phyloP scores from a whole-genome alignment of 1,139 yeast species.

The Yamadazyma friedrichii region DNA sequence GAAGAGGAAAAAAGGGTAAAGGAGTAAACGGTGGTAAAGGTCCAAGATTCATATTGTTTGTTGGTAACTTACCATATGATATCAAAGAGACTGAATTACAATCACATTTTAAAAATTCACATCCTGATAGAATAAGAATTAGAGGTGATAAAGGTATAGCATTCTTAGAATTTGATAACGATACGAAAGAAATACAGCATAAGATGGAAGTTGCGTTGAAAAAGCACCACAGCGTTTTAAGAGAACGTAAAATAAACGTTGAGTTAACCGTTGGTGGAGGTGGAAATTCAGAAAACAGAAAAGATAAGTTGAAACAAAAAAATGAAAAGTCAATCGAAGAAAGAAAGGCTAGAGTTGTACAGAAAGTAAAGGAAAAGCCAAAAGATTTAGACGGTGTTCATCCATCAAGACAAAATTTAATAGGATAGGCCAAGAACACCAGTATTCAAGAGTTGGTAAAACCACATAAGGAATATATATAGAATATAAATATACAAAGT shows the following conservation, averaged over 20 bases:
- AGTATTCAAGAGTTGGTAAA: no score
- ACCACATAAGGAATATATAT: not conserved
- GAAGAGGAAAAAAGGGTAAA: conserved; percentile 74
- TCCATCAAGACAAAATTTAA: conserved; percentile 47
- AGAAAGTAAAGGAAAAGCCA: conserved; percentile 32
- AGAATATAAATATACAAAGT: not conserved
- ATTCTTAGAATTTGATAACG: conserved; percentile 78
- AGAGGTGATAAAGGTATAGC: conserved; percentile 90
- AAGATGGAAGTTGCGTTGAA: conserved; percentile 80
- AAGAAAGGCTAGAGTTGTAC: conserved; percentile 49
- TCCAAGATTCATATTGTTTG: conserved; percentile 78
- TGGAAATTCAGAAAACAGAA: conserved; percentile 75
- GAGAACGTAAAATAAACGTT: conserved; percentile 80
- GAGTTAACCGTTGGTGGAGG: conserved; percentile 99
- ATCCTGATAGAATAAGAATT: conserved; percentile 73
- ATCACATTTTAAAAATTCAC: conserved; percentile 71
- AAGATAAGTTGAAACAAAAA: conserved; percentile 72
- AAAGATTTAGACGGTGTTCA: conserved; percentile 44
- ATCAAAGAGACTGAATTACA: conserved; percentile 59
- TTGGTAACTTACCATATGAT: conserved; percentile 88
- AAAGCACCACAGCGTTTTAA: conserved; percentile 72
- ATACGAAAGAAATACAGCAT: conserved; percentile 62
- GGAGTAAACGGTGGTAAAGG: conserved; percentile 50
- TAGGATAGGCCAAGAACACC: conserved; percentile 2
- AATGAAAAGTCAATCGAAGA: conserved; percentile 72